Evolutionary conservation across 441 rosid species (phyloP), one percentile per base, ranked within the genome.

Genomic region (Raphanus hybrid): DNA sequence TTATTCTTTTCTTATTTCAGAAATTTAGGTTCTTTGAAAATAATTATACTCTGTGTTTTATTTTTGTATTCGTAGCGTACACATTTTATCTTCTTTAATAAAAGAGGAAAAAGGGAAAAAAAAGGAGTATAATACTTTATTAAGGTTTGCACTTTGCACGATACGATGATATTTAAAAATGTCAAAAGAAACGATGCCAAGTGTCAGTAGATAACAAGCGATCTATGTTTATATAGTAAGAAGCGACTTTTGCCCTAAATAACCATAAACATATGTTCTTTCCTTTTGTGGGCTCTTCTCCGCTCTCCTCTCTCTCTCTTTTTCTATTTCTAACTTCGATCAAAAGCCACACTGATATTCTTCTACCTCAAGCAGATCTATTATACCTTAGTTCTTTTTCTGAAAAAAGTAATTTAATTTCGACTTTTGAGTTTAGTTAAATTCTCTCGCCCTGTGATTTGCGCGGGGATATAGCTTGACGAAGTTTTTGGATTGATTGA

Each of bases 201-300:
- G 79, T 75, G 79, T 75, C 79, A 67, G 1, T 0, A 18, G 0
- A 50, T 69, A 37, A 61, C 32, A 75, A 60, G 79, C 14, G 63
- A 69, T 0, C 0, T 43, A 75, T 68, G 78, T 75, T 75, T 8
- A 67, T 67, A 68, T 75, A 75, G 78, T 60, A 75, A 75, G 69
- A 58, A 75, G 39, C 26, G 26, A 1, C 45, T 67, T 75, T 75
- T 18, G 35, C 73, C 73, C 27, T 12, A 75, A 60, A 75, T 41
- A 3, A 64, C 3, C 63, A 50, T 16, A 3, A 64, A 3, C 63
- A 14, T 69, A 75, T 70, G 57, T 64, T 77, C 60, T 77, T 77
- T 70, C 75, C 75, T 54, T 77, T 18, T 70, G 65, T 63, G 66
- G 70, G 35, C 54, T 6, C 54, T 41, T 26, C 23, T 5, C n/a